Evolutionary conservation across 164 flowering plant genomes (phyloP).

Genomic region (Dillenia turbinata): DNA sequence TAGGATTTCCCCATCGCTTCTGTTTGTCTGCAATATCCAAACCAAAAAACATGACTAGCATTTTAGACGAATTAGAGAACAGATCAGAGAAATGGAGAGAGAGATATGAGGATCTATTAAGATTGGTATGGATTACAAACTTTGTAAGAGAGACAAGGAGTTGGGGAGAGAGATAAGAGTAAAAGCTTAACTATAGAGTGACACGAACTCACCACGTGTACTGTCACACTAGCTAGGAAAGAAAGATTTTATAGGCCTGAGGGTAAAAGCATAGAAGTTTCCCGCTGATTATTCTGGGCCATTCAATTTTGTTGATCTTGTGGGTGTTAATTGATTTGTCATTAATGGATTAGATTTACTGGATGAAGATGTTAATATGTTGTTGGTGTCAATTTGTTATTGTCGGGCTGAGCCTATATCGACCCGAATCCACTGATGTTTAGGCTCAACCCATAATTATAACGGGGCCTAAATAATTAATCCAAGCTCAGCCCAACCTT

Average conservation of each 20-base stretch:
- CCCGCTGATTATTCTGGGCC: constrained; percentile 12
- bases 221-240: not conserved
- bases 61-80: not conserved
- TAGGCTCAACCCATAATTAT: no score
- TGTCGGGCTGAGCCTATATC: no score
- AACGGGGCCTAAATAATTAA: no score
- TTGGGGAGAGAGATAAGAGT: not conserved
- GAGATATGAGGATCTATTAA: not conserved
- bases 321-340: no score
- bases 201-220: constrained; percentile 31
- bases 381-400: no score
- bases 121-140: not conserved
- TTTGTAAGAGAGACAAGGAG: no score
- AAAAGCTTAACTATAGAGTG: not conserved
- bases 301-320: constrained; percentile 15
- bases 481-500: no score
- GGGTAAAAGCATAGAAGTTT: constrained; percentile 13
- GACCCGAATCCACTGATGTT: no score
- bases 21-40: constrained; percentile 1
- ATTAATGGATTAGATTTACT: constrained; percentile 1
- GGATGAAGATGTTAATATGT: no score
- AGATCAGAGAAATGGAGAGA: not conserved
- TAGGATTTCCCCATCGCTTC: constrained; percentile 69
- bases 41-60: not conserved
- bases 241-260: constrained; percentile 9